Evolutionary conservation across 352 stramenopile genomes (phyloP).

Genomic region (Pythium utonaiense): DNA sequence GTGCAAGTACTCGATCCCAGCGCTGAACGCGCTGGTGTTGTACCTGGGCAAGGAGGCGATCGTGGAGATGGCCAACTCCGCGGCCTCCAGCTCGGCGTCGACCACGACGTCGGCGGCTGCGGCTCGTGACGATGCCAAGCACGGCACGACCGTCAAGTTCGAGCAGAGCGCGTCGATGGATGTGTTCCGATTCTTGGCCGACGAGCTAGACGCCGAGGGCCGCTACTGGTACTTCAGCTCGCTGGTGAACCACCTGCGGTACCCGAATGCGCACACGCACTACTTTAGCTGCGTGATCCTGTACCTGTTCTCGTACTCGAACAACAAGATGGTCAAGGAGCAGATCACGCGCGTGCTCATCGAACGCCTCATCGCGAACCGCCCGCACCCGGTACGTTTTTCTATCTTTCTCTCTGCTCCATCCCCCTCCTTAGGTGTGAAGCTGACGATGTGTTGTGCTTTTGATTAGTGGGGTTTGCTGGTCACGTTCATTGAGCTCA

Average conservation of each 20-base stretch:
- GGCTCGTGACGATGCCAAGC: slow-evolving; percentile 28
- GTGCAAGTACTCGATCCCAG: slow-evolving; percentile 91
- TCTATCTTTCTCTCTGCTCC: neutral
- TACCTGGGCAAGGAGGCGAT: slow-evolving; percentile 86
- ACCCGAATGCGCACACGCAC: slow-evolving; percentile 99
- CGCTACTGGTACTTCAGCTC: slow-evolving; percentile 98
- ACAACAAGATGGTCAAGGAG: slow-evolving; percentile 96
- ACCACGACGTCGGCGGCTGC: slow-evolving; percentile 9
- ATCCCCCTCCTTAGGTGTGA: no score
- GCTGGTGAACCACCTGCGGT: slow-evolving; percentile 98
- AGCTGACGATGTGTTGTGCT: slow-evolving; percentile 19
- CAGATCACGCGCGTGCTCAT: slow-evolving; percentile 98
- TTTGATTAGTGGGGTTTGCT: slow-evolving; percentile 90
- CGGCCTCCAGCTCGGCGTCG: slow-evolving; percentile 12
- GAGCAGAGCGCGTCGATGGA: slow-evolving; percentile 88
- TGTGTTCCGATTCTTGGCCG: slow-evolving; percentile 95
- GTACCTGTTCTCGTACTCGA: slow-evolving; percentile 97
- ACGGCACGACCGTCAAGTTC: slow-evolving; percentile 63
- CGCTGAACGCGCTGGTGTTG: slow-evolving; percentile 89
- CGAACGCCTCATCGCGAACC: slow-evolving; percentile 98
- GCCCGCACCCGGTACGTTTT: slow-evolving; percentile 90
- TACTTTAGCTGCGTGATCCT: slow-evolving; percentile 99
- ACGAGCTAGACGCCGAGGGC: slow-evolving; percentile 93
- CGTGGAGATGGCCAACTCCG: slow-evolving; percentile 64
- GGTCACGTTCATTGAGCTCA: slow-evolving; percentile 99